A percentile compares a stretch with the other conserved stretches of the same genome.
Conservation (phyloP, 1,284 basidiomycete genomes). For the Ustilago tritici region DNA sequence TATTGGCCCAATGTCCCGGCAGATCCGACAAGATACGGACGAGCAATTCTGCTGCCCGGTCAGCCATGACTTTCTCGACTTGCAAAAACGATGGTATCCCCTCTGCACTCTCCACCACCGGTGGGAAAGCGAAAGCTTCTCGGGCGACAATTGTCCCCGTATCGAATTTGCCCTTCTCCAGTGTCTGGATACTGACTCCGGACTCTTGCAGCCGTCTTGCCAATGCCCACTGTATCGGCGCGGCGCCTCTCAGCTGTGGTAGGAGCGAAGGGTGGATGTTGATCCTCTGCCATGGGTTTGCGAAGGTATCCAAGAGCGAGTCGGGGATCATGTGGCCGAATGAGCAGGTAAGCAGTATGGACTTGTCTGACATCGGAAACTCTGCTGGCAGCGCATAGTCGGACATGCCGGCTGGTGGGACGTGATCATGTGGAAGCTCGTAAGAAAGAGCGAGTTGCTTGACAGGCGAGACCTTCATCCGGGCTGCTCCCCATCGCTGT, state of each 20-base stretch:
- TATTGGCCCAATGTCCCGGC: constrained; percentile 72
- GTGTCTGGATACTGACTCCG: constrained; percentile 59
- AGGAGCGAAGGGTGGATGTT: constrained; percentile 93
- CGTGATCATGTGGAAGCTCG: constrained; percentile 27
- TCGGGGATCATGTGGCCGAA: constrained; percentile 88
- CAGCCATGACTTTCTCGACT: constrained; percentile 77
- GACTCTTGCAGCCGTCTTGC: constrained; percentile 34
- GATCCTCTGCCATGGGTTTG: constrained; percentile 75
- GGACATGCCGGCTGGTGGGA: constrained; percentile 43
- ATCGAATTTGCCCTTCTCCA: constrained; percentile 55
- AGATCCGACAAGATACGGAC: constrained; percentile 79
- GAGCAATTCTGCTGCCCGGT: constrained; percentile 78
- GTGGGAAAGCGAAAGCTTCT: constrained; percentile 71
- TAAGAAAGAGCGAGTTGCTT: constrained; percentile 49
- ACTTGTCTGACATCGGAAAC: constrained; percentile 21
- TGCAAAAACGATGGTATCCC: constrained; percentile 72
- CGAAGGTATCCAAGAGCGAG: constrained; percentile 78
- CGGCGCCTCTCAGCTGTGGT: constrained; percentile 88
- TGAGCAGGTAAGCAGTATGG: constrained; percentile 85
- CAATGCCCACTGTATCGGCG: constrained; percentile 89
- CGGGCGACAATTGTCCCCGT: constrained; percentile 45
- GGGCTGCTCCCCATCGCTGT: constrained; percentile 58
- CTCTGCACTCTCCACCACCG: constrained; percentile 37
- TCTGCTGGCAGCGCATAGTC: constrained; percentile 21
- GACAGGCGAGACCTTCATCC: constrained; percentile 61